Conservation (phyloP, 202 grass and related monocot species). For the Setaria italica region DNA sequence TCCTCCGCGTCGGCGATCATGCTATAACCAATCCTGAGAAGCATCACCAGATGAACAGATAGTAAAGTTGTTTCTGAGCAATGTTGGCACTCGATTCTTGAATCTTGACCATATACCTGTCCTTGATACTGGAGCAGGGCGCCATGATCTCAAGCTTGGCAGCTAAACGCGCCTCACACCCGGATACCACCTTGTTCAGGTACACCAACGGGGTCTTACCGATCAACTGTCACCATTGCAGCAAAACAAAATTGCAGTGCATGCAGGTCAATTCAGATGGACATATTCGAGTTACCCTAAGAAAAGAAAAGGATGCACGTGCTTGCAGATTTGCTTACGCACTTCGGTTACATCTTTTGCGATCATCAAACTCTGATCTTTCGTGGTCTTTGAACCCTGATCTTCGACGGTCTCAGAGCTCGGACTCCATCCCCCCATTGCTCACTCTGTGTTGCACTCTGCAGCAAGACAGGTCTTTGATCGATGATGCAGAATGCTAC, state of each 20-base stretch:
- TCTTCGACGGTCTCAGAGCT: neutral
- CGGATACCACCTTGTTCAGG: conserved; percentile 53
- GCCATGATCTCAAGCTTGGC: conserved; percentile 68
- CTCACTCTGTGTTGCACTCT: no score
- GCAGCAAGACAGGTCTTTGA: no score
- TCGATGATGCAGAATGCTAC: neutral
- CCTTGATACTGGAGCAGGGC: conserved; percentile 69
- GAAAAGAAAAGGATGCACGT: neutral
- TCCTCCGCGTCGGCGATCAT: conserved; percentile 66
- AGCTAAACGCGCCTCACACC: conserved; percentile 46
- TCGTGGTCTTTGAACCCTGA: neutral
- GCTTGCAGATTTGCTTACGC: neutral
- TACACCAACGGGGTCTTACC: conserved; percentile 60
- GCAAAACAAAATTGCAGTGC: neutral
- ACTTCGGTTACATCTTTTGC: conserved; percentile 60
- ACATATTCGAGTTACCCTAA: neutral
- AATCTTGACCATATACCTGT: conserved; percentile 33
- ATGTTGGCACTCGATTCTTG: neutral
- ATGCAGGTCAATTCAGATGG: neutral
- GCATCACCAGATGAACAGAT: neutral
- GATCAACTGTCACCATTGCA: conserved; percentile 40
- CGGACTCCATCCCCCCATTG: neutral
- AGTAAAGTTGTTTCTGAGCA: no score
- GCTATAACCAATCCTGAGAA: conserved; percentile 59
- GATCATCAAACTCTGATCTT: neutral